Percentiles rank a stretch among this genome's conserved stretches.
phyloP scores from a whole-genome alignment of 345 rosid species.

The Zanthoxylum bungeanum region DNA sequence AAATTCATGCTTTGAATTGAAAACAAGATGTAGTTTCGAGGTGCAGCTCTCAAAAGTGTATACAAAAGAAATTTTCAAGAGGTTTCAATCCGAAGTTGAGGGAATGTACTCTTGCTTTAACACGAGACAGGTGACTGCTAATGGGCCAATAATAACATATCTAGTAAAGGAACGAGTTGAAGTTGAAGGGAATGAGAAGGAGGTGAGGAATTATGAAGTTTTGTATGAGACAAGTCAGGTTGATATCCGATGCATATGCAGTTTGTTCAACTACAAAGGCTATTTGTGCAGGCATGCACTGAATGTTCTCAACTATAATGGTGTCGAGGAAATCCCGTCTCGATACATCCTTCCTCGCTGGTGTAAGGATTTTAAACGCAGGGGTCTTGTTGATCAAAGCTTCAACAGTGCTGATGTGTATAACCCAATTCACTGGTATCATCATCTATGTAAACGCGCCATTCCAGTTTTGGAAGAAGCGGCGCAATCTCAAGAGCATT shows the following conservation, averaged over 20 bases:
- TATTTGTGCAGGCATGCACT: slow-evolving; percentile 57
- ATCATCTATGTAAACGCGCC: slow-evolving; percentile 26
- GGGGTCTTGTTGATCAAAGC: slow-evolving; percentile 20
- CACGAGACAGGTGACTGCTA: slow-evolving; percentile 40
- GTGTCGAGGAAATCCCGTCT: slow-evolving; percentile 45
- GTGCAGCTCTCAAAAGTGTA: slow-evolving; percentile 45
- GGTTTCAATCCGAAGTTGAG: slow-evolving; percentile 54
- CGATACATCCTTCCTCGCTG: slow-evolving; percentile 42
- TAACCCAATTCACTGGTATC: slow-evolving; percentile 31
- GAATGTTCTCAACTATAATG: slow-evolving; percentile 49
- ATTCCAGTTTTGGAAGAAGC: slow-evolving; percentile 39
- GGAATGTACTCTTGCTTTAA: slow-evolving; percentile 54
- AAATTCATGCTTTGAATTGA: slow-evolving; percentile 36
- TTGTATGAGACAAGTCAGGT: slow-evolving; percentile 40
- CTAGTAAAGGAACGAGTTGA: slow-evolving; percentile 48
- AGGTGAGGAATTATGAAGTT: slow-evolving; percentile 42
- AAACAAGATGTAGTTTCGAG: slow-evolving; percentile 48
- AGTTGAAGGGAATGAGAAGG: slow-evolving; percentile 37
- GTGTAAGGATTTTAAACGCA: slow-evolving; percentile 38
- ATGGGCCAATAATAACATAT: slow-evolving; percentile 41
- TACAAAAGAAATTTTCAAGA: slow-evolving; percentile 36
- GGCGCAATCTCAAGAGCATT: slow-evolving; percentile 31
- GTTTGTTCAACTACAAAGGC: slow-evolving; percentile 55
- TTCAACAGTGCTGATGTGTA: slow-evolving; percentile 23
- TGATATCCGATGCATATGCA: slow-evolving; percentile 57